Conservation (phyloP, 176 grass and related monocot species). For the Eragrostis curvula region DNA sequence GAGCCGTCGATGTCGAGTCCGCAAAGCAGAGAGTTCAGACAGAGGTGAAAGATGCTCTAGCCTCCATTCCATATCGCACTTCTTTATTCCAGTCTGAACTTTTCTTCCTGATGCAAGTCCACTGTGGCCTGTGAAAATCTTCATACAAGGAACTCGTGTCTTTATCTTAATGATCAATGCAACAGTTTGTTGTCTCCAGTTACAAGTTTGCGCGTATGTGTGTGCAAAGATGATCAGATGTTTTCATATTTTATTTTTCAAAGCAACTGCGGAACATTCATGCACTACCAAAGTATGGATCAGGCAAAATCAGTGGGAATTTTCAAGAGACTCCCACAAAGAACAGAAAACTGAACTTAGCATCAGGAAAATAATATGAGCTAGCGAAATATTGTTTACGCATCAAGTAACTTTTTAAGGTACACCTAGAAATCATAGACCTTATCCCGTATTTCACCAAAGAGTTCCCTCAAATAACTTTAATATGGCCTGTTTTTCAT, state of each 20-base stretch:
- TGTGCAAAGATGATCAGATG: background rate
- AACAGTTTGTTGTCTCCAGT: background rate
- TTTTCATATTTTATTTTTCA: background rate
- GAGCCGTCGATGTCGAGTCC: background rate
- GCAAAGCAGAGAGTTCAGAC: constrained; percentile 6
- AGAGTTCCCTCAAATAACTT: too few relatives aligned
- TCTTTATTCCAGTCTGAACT: background rate
- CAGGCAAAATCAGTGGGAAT: background rate
- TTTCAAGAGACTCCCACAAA: background rate
- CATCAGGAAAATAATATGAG: too few relatives aligned
- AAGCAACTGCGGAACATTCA: background rate
- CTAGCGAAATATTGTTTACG: background rate
- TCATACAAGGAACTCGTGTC: background rate
- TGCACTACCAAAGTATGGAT: background rate
- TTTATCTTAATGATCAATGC: background rate
- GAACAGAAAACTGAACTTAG: background rate
- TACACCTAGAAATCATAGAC: too few relatives aligned
- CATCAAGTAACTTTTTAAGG: too few relatives aligned
- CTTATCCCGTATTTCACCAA: too few relatives aligned
- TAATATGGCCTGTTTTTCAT: too few relatives aligned
- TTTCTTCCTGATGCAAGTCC: background rate
- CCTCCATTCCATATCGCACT: background rate
- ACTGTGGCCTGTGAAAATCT: background rate
- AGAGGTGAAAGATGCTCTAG: background rate
- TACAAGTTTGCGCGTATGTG: background rate